Percentiles rank a stretch among this genome's conserved stretches.
Conservation (phyloP, 1,284 basidiomycete genomes). For the Stereum hirsutum region DNA sequence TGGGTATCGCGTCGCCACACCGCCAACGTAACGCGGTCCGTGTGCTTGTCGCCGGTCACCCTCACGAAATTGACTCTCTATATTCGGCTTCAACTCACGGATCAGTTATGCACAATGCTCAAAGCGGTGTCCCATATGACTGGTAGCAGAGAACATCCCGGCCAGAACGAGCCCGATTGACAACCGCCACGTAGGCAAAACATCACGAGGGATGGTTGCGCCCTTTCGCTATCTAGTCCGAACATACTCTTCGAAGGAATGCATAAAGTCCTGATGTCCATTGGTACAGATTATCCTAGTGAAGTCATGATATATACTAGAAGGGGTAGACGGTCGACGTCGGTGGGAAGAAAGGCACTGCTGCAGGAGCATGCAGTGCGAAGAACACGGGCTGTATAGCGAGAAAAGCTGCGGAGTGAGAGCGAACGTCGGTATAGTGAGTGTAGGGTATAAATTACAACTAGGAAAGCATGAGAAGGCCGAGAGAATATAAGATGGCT, state of each 20-base stretch:
- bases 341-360: background rate
- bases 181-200: background rate
- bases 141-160: background rate
- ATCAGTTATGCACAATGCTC: too few species aligned
- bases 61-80: too few species aligned
- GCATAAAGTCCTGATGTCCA: background rate
- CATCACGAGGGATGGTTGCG: too few species aligned
- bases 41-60: too few species aligned
- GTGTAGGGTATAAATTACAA: slow-evolving; percentile 12
- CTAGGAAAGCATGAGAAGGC: slow-evolving; percentile 11
- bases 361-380: slow-evolving; percentile 11
- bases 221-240: too few species aligned
- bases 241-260: too few species aligned
- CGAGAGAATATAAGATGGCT: slow-evolving; percentile 1
- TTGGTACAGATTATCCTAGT: slow-evolving; percentile 4
- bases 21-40: too few species aligned
- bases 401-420: slow-evolving; percentile 14
- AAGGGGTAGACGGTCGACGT: background rate
- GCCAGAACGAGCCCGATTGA: background rate
- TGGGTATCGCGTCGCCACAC: too few species aligned
- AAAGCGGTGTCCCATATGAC: background rate
- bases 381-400: slow-evolving; percentile 16
- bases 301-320: background rate
- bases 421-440: slow-evolving; percentile 21
- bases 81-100: too few species aligned